Percentiles rank a stretch among this genome's conserved stretches.
These are phyloP conservation scores for Podaxis sp. DNA, from an alignment of 768 basidiomycete genomes.

Conservation along the genomic window DNA sequence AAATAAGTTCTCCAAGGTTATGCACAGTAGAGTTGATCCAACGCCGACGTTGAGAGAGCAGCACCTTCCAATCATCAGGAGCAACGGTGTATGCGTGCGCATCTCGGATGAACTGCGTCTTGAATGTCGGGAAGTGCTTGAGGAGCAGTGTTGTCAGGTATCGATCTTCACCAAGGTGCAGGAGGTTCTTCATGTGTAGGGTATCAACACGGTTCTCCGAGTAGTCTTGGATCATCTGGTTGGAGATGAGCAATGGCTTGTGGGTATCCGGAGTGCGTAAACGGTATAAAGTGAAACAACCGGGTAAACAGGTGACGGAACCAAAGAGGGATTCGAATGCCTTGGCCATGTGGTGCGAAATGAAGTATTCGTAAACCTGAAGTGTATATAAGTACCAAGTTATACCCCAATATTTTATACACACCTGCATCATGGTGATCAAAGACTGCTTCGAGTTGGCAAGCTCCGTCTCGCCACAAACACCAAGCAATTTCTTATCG, in stretches of 20 bases:
- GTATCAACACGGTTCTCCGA: constrained; percentile 97
- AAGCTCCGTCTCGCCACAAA: constrained; percentile 93
- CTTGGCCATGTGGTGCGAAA: constrained; percentile 98
- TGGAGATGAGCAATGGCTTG: constrained; percentile 91
- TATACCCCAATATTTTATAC: constrained; percentile 16
- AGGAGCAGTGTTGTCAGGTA: constrained; percentile 94
- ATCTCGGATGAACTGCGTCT: constrained; percentile 94
- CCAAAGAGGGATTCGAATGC: constrained; percentile 97
- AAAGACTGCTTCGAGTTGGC: constrained; percentile 93
- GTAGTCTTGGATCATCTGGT: constrained; percentile 88
- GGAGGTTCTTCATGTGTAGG: constrained; percentile 96
- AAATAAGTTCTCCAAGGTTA: constrained; percentile 91
- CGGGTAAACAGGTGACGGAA: constrained; percentile 97
- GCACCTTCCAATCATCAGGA: constrained; percentile 91
- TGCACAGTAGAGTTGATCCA: constrained; percentile 99
- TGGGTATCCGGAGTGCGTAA: constrained; percentile 93
- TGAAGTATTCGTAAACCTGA: constrained; percentile 97
- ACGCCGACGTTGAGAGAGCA: constrained; percentile 94
- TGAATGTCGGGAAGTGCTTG: constrained; percentile 92
- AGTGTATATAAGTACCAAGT: background rate
- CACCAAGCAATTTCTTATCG: constrained; percentile 91
- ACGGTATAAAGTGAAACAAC: constrained; percentile 98
- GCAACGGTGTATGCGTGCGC: constrained; percentile 95
- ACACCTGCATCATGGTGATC: constrained; percentile 95
- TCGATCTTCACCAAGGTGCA: constrained; percentile 98